Percentiles rank a stretch among this genome's conserved stretches.
Evolutionary conservation across 257 asterid genomes (phyloP).

Genomic region (Petrea volubilis): DNA sequence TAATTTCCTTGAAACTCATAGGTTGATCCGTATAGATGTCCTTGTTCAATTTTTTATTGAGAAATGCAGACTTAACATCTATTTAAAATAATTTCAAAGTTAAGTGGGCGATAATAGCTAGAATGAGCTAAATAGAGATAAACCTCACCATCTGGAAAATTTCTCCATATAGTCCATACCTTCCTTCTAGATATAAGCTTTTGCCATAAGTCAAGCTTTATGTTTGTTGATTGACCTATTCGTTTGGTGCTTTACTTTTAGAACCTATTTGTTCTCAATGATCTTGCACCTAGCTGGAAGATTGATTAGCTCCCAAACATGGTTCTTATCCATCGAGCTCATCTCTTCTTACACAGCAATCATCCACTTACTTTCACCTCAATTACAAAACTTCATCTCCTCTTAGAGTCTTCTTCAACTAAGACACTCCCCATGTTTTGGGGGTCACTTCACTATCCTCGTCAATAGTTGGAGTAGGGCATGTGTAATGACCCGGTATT

Average conservation of each 20-base stretch:
- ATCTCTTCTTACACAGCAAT: neutral
- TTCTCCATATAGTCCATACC: neutral
- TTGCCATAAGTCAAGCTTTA: too few species aligned
- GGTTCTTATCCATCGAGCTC: neutral
- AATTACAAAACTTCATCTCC: neutral
- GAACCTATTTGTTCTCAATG: neutral
- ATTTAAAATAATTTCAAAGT: too few species aligned
- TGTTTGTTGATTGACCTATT: neutral
- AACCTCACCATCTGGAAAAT: neutral
- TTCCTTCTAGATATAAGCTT: too few species aligned
- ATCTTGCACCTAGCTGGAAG: neutral
- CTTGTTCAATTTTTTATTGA: neutral
- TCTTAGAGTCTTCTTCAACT: neutral
- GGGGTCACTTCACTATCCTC: neutral
- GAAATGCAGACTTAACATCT: neutral
- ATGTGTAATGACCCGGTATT: too few species aligned
- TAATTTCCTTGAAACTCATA: too few species aligned
- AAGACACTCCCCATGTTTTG: neutral
- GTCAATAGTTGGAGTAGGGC: neutral
- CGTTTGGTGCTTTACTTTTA: neutral
- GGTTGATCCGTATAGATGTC: too few species aligned
- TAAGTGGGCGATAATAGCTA: neutral
- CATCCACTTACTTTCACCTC: neutral
- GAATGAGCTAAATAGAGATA: neutral
- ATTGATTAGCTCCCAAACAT: neutral